Evolutionary conservation across 2,329 filamentous ascomycete species (phyloP), one percentile per base, ranked within the genome.

Genomic region (Xylaria hypoxylon): DNA sequence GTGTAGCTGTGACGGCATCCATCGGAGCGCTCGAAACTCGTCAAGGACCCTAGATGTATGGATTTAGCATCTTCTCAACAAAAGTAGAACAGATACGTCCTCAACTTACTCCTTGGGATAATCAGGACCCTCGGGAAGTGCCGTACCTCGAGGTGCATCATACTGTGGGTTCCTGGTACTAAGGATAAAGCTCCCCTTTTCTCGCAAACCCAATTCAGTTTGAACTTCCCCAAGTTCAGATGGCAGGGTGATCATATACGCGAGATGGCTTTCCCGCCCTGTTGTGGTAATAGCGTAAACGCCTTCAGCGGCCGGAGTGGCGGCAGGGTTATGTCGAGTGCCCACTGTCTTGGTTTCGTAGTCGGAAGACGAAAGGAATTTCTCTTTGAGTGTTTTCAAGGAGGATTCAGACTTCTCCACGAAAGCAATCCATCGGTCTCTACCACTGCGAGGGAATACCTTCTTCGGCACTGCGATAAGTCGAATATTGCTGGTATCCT

Each of bases 391-490:
- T 6, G 90, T 85, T 28, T 89, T 82, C 73, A 94, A 89, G 0
- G 86, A 87, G 0, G 84, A 82, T 5, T 87, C 85, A 0, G 87
- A 82, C 78, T 94, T 94, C 76, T 96, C 92, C 1, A 97, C 92
- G 77, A 97, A 96, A 1, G 87, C 87, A 84, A 96, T 90, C 80
- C 93, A 94, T 11, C 88, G 83, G 71, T 96, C 92, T 11, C 80
- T 81, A 15, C 86, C 86, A 22, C 86, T 90, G 59, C 86, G 85
- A 0, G 94, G 94, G 10, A 96, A 87, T 2, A 88, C 87, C 78
- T 97, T 97, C 80, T 97, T 97, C 0, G 94, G 94, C 19, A 97
- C 80, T 0, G 90, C 89, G 58, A 96, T 82, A 3, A 97, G 81
- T 15, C 94, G 88, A 64, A 89, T 90, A 75, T 91, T 91, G 13